Evolutionary conservation across 805 yeast genomes (phyloP).

Genomic region (Brettanomyces naardenensis): DNA sequence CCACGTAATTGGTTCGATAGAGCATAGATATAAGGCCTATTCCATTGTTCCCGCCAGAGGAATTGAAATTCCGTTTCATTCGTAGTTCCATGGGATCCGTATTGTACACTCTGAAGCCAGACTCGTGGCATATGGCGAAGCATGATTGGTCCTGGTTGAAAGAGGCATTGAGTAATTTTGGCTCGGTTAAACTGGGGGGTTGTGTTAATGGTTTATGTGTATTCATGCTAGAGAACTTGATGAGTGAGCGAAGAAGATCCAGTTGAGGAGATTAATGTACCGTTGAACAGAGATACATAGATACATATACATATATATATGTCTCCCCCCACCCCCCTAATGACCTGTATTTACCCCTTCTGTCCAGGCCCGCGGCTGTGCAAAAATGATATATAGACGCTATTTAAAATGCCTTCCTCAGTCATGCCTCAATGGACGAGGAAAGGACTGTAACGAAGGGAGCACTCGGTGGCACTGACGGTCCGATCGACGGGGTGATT

Average conservation of each 20-base stretch:
- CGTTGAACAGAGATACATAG: too few species aligned
- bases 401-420: too few species aligned
- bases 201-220: slow-evolving; percentile 24
- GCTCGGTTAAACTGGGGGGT: slow-evolving; percentile 14
- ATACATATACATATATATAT: background rate
- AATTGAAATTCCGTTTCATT: slow-evolving; percentile 47
- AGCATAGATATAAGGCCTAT: slow-evolving; percentile 77
- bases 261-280: too few species aligned
- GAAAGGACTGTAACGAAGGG: too few species aligned
- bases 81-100: slow-evolving; percentile 79
- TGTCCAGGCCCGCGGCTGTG: too few species aligned
- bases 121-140: slow-evolving; percentile 74
- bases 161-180: slow-evolving; percentile 45
- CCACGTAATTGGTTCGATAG: slow-evolving; percentile 84
- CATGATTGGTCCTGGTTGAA: slow-evolving; percentile 91
- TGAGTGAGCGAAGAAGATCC: slow-evolving; percentile 2
- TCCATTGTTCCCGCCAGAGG: slow-evolving; percentile 33
- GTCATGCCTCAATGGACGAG: too few species aligned
- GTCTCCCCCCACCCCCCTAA: background rate
- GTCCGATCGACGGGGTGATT: too few species aligned
- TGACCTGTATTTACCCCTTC: too few species aligned
- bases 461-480: too few species aligned
- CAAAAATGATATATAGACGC: too few species aligned
- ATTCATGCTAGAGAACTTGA: slow-evolving; percentile 20
- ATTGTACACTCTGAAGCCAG: slow-evolving; percentile 79